phyloP scores from a whole-genome alignment of 169 alveolate genomes.

The Eimeria sp. region DNA sequence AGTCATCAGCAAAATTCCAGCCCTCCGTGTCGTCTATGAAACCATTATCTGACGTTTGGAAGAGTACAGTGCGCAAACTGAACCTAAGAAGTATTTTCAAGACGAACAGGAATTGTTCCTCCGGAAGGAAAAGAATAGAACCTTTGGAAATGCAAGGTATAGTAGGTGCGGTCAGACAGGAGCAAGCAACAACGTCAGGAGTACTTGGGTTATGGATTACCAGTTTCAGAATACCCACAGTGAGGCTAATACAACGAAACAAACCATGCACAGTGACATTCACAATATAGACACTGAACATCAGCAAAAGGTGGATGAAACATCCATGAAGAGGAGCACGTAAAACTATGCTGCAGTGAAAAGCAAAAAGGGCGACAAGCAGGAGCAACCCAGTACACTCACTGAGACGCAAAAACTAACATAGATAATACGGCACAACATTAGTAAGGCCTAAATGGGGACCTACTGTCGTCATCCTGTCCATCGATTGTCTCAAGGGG shows the following conservation, averaged over 20 bases:
- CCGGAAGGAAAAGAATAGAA: neutral
- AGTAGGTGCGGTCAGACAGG: neutral
- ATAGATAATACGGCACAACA: neutral
- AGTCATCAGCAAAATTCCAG: slow-evolving; percentile 42
- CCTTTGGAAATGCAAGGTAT: neutral
- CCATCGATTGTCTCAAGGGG: slow-evolving; percentile 47
- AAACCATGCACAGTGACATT: neutral
- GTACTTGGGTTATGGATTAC: neutral
- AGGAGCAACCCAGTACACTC: neutral
- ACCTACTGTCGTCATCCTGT: slow-evolving; percentile 70
- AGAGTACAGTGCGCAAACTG: neutral
- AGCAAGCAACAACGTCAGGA: neutral
- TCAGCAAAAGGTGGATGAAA: neutral
- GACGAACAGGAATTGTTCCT: neutral
- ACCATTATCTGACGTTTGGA: slow-evolving; percentile 34
- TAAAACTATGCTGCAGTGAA: neutral
- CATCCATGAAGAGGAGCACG: neutral
- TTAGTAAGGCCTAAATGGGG: neutral
- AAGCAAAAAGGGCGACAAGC: neutral
- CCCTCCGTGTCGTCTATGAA: slow-evolving; percentile 62
- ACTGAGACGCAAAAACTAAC: neutral
- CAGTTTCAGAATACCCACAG: neutral
- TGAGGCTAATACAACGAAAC: neutral
- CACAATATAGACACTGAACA: neutral
- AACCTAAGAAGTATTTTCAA: neutral